These are phyloP conservation scores for Turnera subulata DNA, from an alignment of 345 rosid species.

Conservation along the genomic window DNA sequence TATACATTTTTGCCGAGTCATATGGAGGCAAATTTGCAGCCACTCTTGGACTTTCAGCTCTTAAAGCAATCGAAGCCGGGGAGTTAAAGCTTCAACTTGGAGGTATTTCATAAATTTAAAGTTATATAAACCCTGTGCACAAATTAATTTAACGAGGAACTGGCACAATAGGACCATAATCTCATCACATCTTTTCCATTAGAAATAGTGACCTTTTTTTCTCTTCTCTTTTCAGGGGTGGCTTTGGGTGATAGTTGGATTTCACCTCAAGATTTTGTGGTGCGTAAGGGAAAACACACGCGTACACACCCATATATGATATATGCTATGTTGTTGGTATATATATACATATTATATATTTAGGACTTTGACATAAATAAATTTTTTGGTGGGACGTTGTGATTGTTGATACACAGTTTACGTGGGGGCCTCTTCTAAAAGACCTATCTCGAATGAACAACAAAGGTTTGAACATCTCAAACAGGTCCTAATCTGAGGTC, in stretches of 20 bases:
- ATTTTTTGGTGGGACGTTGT: background rate
- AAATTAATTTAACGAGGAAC: no score
- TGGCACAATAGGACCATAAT: no score
- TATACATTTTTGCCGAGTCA: constrained; percentile 40
- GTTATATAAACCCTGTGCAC: no score
- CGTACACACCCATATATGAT: no score
- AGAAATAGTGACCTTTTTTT: no score
- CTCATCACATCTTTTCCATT: no score
- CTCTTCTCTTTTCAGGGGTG: constrained; percentile 26
- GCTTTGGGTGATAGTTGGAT: constrained; percentile 50
- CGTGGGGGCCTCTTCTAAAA: constrained; percentile 47
- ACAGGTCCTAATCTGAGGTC: constrained; percentile 20
- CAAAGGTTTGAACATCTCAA: constrained; percentile 25
- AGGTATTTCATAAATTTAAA: no score
- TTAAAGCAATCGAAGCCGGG: constrained; percentile 36
- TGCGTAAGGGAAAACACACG: no score
- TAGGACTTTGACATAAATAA: background rate
- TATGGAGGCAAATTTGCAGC: constrained; percentile 50
- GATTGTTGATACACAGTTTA: constrained; percentile 17
- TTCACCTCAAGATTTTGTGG: constrained; percentile 47
- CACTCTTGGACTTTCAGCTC: constrained; percentile 35
- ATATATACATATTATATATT: background rate
- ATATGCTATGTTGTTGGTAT: no score
- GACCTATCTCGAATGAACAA: constrained; percentile 35
- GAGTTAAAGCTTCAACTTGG: constrained; percentile 38